Conservation (phyloP, 2,329 filamentous ascomycete species). For the Fusarium denticulatum region DNA sequence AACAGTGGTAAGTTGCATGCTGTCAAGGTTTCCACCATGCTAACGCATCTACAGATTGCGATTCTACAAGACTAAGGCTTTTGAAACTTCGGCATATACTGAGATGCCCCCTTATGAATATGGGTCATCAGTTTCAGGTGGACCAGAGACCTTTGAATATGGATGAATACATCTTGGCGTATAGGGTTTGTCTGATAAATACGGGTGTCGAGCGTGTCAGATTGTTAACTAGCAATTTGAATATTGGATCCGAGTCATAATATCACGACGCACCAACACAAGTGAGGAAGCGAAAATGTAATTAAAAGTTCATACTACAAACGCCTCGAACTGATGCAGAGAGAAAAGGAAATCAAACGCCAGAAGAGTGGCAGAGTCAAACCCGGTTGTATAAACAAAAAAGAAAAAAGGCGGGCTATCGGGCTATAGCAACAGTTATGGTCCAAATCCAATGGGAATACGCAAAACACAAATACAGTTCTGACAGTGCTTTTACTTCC, state of each 20-base stretch:
- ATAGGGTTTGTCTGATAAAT: constrained; percentile 13
- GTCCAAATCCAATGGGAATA: constrained; percentile 33
- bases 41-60: not conserved
- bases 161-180: constrained; percentile 30
- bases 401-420: constrained; percentile 23
- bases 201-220: not conserved
- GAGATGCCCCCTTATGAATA: not conserved
- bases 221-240: not conserved
- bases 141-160: constrained; percentile 37
- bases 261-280: not conserved
- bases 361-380: constrained; percentile 32
- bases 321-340: constrained; percentile 44
- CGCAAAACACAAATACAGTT: constrained; percentile 28
- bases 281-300: constrained; percentile 32
- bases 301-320: constrained; percentile 46
- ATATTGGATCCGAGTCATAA: not conserved
- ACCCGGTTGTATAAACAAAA: constrained; percentile 32
- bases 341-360: constrained; percentile 34
- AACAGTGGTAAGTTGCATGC: not conserved
- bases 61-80: not conserved
- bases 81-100: not conserved
- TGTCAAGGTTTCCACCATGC: not conserved
- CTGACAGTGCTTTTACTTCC: constrained; percentile 3
- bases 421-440: constrained; percentile 28
- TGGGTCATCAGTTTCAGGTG: constrained; percentile 29